Conservation (phyloP, 2,329 filamentous ascomycete species). For the Neophaeococcomyces mojaviensis region DNA sequence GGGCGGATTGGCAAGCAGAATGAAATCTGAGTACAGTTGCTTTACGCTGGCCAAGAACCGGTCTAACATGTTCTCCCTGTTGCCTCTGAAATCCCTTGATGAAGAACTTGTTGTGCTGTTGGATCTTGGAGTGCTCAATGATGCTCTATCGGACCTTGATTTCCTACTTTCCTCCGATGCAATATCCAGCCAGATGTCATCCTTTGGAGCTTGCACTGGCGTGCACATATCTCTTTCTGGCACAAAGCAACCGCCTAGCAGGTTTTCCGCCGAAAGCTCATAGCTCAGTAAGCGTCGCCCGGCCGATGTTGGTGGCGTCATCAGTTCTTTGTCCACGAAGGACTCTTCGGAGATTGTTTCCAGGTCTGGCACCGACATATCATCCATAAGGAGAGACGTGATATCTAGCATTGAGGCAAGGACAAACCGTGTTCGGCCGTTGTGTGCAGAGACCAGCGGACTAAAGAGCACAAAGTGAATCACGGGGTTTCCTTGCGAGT, state of each 20-base stretch:
- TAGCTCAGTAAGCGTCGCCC: slow-evolving; percentile 3
- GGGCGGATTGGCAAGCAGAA: slow-evolving; percentile 23
- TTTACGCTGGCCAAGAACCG: slow-evolving; percentile 22
- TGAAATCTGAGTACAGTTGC: slow-evolving; percentile 25
- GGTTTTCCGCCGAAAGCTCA: slow-evolving; percentile 19
- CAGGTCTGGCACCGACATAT: slow-evolving; percentile 20
- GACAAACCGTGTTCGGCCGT: slow-evolving; percentile 20
- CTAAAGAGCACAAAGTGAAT: slow-evolving; percentile 24
- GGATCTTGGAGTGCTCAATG: neutral
- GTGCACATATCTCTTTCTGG: slow-evolving; percentile 10
- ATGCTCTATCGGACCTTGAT: slow-evolving; percentile 8
- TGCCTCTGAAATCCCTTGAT: slow-evolving; percentile 3
- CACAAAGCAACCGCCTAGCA: slow-evolving; percentile 20
- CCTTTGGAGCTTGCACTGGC: slow-evolving; percentile 3
- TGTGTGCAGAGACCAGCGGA: slow-evolving; percentile 21
- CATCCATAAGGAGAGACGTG: slow-evolving; percentile 24
- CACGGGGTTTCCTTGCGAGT: slow-evolving; percentile 22
- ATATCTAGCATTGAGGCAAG: slow-evolving; percentile 25
- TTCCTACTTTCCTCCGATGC: slow-evolving; percentile 17
- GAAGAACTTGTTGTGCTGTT: neutral
- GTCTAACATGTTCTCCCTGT: slow-evolving; percentile 19
- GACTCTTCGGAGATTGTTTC: slow-evolving; percentile 14
- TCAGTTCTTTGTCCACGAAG: slow-evolving; percentile 6
- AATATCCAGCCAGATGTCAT: slow-evolving; percentile 23
- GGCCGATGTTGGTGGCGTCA: slow-evolving; percentile 4